phyloP scores from a whole-genome alignment of 176 grass and related monocot species.

The Thinopyrum elongatum region DNA sequence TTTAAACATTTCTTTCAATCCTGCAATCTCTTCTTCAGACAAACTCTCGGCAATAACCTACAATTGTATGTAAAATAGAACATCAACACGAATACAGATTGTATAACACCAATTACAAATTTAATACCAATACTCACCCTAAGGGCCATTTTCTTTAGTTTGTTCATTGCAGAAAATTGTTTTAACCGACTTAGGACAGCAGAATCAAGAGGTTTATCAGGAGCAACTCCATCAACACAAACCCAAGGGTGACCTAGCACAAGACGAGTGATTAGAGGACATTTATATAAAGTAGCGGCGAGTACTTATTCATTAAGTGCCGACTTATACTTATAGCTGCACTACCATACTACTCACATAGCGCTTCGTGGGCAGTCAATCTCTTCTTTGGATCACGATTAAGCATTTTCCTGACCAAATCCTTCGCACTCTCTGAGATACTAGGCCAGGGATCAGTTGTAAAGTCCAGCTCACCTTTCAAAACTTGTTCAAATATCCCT shows the following conservation, averaged over 20 bases:
- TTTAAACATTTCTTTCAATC: constrained; percentile 84
- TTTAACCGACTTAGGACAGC: constrained; percentile 68
- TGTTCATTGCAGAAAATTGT: constrained; percentile 90
- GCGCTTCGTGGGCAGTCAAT: constrained; percentile 71
- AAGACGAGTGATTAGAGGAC: neutral
- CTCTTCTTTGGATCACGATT: constrained; percentile 73
- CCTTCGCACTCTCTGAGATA: constrained; percentile 78
- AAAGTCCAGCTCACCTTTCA: constrained; percentile 73
- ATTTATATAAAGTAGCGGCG: constrained; percentile 1
- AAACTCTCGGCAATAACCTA: constrained; percentile 80
- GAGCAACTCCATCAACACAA: constrained; percentile 72
- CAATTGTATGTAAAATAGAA: constrained; percentile 4
- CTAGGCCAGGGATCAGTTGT: constrained; percentile 70
- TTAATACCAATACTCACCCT: constrained; percentile 43
- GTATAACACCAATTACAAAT: neutral
- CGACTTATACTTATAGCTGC: neutral
- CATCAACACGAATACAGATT: neutral
- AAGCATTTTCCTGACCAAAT: constrained; percentile 82
- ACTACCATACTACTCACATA: constrained; percentile 54
- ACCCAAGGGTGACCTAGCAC: constrained; percentile 73
- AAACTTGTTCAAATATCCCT: constrained; percentile 88
- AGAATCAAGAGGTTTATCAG: constrained; percentile 85
- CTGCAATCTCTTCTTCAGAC: constrained; percentile 82
- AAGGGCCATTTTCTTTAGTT: constrained; percentile 81
- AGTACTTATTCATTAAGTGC: neutral